Evolutionary conservation across 805 yeast species (phyloP).

Genomic region (Ascoidea tarda): DNA sequence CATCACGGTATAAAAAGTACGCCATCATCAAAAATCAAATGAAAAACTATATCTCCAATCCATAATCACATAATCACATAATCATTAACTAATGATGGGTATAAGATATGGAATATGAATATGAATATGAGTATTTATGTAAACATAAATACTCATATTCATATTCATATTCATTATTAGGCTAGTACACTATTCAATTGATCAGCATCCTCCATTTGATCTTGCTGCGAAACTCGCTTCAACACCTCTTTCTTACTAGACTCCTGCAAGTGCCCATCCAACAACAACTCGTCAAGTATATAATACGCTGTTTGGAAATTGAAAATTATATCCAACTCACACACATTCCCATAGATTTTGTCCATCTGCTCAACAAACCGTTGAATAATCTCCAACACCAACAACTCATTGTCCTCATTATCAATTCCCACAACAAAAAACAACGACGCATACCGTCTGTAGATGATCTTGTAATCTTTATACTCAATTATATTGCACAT

Average conservation of each 20-base stretch:
- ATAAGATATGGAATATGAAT: too few species aligned
- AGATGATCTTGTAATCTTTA: conserved; percentile 66
- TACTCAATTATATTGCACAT: conserved; percentile 94
- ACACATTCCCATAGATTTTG: conserved; percentile 86
- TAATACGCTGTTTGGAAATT: conserved; percentile 91
- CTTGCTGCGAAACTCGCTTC: conserved; percentile 68
- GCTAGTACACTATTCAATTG: conserved; percentile 31
- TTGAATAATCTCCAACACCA: conserved; percentile 78
- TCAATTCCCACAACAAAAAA: conserved; percentile 84
- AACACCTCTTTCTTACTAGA: conserved; percentile 69
- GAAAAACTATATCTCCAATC: too few species aligned
- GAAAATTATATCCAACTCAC: conserved; percentile 93
- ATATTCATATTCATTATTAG: conserved; percentile 7
- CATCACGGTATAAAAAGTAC: too few species aligned
- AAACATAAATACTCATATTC: too few species aligned
- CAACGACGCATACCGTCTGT: conserved; percentile 85
- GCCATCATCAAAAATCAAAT: too few species aligned
- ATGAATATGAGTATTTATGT: too few species aligned
- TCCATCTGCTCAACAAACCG: conserved; percentile 96
- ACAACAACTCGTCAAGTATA: conserved; percentile 75
- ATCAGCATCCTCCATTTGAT: conserved; percentile 71
- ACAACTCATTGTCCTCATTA: conserved; percentile 70
- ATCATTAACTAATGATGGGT: too few species aligned
- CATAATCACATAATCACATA: too few species aligned
- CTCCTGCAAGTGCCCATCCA: conserved; percentile 84